Evolutionary conservation across 768 basidiomycete genomes (phyloP).

Genomic region (Jaapia argillacea): DNA sequence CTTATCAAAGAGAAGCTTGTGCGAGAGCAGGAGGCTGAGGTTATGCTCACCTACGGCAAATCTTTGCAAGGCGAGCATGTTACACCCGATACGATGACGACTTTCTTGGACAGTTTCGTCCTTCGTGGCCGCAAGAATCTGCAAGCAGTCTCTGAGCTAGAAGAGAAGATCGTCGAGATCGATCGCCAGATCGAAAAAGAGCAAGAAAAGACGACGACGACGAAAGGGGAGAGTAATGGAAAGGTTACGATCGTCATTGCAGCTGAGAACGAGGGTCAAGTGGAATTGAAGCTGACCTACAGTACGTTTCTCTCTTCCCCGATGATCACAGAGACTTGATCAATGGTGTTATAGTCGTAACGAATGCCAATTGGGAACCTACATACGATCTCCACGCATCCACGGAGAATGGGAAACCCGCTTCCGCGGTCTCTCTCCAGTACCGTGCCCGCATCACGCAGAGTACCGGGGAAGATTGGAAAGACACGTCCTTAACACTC

Average conservation of each 20-base stretch:
- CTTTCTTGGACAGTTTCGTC: slow-evolving; percentile 34
- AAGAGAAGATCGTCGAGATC: slow-evolving; percentile 26
- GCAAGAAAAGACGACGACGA: neutral
- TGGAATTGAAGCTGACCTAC: slow-evolving; percentile 43
- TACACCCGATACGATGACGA: slow-evolving; percentile 24
- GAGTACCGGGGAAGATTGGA: slow-evolving; percentile 55
- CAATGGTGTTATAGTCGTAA: slow-evolving; percentile 30
- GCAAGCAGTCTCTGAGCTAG: slow-evolving; percentile 21
- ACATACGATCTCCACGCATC: slow-evolving; percentile 51
- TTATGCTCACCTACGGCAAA: slow-evolving; percentile 34
- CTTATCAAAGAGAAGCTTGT: slow-evolving; percentile 29
- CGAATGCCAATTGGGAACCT: slow-evolving; percentile 38
- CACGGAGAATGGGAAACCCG: slow-evolving; percentile 29
- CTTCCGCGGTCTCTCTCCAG: slow-evolving; percentile 34
- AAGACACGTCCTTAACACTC: slow-evolving; percentile 34
- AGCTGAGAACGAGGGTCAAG: slow-evolving; percentile 23
- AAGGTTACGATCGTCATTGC: slow-evolving; percentile 33
- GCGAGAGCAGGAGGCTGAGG: slow-evolving; percentile 27
- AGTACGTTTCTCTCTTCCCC: slow-evolving; percentile 23
- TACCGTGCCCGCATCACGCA: slow-evolving; percentile 47
- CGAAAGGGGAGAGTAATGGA: neutral
- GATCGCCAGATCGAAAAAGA: neutral
- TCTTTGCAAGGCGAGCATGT: slow-evolving; percentile 33
- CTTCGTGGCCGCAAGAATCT: slow-evolving; percentile 25
- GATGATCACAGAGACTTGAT: neutral